Conservation (phyloP, 2,329 filamentous ascomycete genomes). For the Aphanoascus verrucosus region DNA sequence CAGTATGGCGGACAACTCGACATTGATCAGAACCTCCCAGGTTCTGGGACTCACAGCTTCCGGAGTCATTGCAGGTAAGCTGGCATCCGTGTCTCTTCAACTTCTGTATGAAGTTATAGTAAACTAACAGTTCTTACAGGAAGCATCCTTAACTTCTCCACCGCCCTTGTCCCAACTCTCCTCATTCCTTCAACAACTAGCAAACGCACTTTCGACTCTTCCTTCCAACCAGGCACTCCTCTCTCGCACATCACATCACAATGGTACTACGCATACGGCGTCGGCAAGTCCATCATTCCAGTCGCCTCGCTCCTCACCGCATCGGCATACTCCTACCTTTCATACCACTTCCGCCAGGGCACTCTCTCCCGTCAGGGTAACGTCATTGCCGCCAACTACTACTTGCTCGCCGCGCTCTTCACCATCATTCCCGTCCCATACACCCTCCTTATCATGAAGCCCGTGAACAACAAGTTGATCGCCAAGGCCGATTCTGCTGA, state of each 20-base stretch:
- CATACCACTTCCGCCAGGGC: constrained; percentile 19
- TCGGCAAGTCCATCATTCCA: constrained; percentile 45
- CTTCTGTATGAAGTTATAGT: background rate
- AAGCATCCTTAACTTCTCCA: constrained; percentile 13
- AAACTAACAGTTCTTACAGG: constrained; percentile 5
- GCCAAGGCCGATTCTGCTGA: constrained; percentile 21
- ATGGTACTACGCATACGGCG: constrained; percentile 29
- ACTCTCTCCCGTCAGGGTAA: constrained; percentile 12
- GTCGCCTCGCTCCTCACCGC: constrained; percentile 44
- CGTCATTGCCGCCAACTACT: constrained; percentile 17
- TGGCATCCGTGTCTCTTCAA: background rate
- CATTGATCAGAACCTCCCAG: constrained; percentile 13
- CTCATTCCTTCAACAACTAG: constrained; percentile 10
- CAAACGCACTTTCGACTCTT: constrained; percentile 14
- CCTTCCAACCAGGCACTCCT: constrained; percentile 12
- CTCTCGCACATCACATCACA: constrained; percentile 23
- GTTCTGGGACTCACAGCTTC: constrained; percentile 14
- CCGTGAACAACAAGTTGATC: constrained; percentile 23
- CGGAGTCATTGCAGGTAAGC: constrained; percentile 13
- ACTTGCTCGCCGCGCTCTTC: constrained; percentile 22
- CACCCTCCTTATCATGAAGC: constrained; percentile 23
- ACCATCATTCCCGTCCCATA: constrained; percentile 27
- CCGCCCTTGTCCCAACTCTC: constrained; percentile 14
- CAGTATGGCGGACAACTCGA: constrained; percentile 8
- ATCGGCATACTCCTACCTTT: constrained; percentile 39